Percentiles rank a stretch among this genome's conserved stretches.
These are phyloP conservation scores for Phytophthora sojae DNA, from an alignment of 352 stramenopile species.

Conservation along the genomic window DNA sequence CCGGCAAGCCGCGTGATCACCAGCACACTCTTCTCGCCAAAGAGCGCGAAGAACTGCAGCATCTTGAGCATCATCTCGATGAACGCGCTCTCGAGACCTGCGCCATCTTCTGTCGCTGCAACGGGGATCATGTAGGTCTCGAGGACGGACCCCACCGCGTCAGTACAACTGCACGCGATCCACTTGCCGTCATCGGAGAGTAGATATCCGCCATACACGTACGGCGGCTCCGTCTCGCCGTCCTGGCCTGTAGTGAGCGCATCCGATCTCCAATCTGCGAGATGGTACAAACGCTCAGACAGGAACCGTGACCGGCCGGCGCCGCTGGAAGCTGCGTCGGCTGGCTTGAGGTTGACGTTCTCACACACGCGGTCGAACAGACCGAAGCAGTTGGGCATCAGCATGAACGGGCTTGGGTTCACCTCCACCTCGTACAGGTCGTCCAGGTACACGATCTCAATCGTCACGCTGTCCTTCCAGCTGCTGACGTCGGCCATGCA, in stretches of 20 bases:
- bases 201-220: conserved; percentile 62
- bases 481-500: conserved; percentile 22
- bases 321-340: conserved; percentile 18
- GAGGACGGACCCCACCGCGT: conserved; percentile 67
- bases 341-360: conserved; percentile 58
- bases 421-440: conserved; percentile 74
- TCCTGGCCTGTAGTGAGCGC: conserved; percentile 7
- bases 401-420: conserved; percentile 61
- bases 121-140: conserved; percentile 62
- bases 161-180: conserved; percentile 60
- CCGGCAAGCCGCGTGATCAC: conserved; percentile 51
- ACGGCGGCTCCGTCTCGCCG: conserved; percentile 23
- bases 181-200: conserved; percentile 68
- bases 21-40: conserved; percentile 56
- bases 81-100: conserved; percentile 42
- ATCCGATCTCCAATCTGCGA: conserved; percentile 48
- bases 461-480: conserved; percentile 66
- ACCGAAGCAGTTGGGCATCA: conserved; percentile 67
- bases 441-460: conserved; percentile 79
- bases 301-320: conserved; percentile 47
- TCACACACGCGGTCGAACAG: conserved; percentile 80
- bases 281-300: conserved; percentile 71
- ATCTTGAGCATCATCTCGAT: conserved; percentile 56
- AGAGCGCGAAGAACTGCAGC: conserved; percentile 65
- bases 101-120: conserved; percentile 17